Base-by-base conservation (phyloP, 2,329 filamentous ascomycete genomes). In the Madurella fahalii region DNA sequence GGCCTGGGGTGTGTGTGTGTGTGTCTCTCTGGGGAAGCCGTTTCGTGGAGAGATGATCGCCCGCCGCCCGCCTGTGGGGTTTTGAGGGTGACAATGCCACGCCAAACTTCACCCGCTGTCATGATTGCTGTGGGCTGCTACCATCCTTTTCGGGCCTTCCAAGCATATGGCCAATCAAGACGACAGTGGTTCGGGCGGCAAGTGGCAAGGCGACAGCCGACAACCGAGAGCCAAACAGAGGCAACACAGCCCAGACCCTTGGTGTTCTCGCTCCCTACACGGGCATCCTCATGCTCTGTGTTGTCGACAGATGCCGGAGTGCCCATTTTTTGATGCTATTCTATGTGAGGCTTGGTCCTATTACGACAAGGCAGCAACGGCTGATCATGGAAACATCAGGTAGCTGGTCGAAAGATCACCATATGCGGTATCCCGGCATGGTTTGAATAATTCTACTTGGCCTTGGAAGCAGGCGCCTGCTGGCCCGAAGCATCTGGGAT, bases 121-220 rank as follows among this genome's bases (percentile, higher is more conserved):
- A 50, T 62, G 40, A 31, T 5, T 31, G 40, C 40, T 44, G 41
- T 31, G 37, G 25, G 40, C 41, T 34, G 15, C 20, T 34, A 30
- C 50, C 32, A 46, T 16, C 53, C 52, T 46, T 48, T 53, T 58
- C 56, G 58, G 60, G 50, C 56, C 56, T 62, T 57, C 50, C 50
- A 46, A 51, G 50, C 43, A 58, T 53, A 60, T 57, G 48, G 47
- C 17, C 46, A 52, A 60, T 54, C 31, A 50, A 46, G 40, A 43
- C 13, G 30, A 16, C 5, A 44, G 34, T 18, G 30, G 34, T 34
- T 25, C 16, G 1, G 17, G n/a, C 32, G 40, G 37, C 4, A 50
- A 43, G 51, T 44, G 17, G 30, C 40, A 37, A 39, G 13, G 25
- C 16, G n/a, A 11, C 18, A 40, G 20, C 31, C 40, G 18, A 42